Evolutionary conservation across 164 flowering plant genomes (phyloP), one percentile per base, ranked within the genome.

Genomic region (Sextonia rubra): DNA sequence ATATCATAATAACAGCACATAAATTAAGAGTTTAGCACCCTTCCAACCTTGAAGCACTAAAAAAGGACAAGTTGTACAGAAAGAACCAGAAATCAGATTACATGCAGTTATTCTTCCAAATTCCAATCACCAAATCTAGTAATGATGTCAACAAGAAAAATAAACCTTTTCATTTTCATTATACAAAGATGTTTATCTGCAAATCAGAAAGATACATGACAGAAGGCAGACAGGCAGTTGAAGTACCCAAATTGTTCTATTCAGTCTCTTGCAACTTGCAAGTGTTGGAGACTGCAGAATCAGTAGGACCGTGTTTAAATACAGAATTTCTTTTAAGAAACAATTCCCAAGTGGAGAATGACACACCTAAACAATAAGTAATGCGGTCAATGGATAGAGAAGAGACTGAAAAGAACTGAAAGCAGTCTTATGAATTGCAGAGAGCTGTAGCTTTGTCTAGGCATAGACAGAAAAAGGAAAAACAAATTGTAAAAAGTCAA

Each of bases 401-500:
- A 47, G 27, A 52, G 70, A 22, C 30, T 66, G 32, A 23, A 66
- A 9, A 44, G 69, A 32, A 44, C 52, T 18, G 69, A 37, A 66
- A 22, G 14, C 26, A 2, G 58, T 52, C 70, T 49, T 4, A 52
- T 68, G 47, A 70, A 69, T 30, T 22, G 69, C 24, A 24, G 73
- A 37, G 12, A 32, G 8, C n/a, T 52, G 48, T 22, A 44, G 14
- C 47, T 60, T 60, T 60, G 37, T n/a, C 66, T 24, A 1, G 30
- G 23, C 23, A 47, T n/a, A 37, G 22, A 14, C 69, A 7, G 20
- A 32, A 23, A 32, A 65, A 65, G 22, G 22, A 37, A 4, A 29
- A 66, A 23, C 52, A n/a, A 47, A 20, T 25, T 32, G 22, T 6
- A 23, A 58, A 69, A 25, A 47, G 61, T 74, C 73, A 82, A 74